Conservation (phyloP, 1,139 yeast species). For the Pichia norvegensis region DNA sequence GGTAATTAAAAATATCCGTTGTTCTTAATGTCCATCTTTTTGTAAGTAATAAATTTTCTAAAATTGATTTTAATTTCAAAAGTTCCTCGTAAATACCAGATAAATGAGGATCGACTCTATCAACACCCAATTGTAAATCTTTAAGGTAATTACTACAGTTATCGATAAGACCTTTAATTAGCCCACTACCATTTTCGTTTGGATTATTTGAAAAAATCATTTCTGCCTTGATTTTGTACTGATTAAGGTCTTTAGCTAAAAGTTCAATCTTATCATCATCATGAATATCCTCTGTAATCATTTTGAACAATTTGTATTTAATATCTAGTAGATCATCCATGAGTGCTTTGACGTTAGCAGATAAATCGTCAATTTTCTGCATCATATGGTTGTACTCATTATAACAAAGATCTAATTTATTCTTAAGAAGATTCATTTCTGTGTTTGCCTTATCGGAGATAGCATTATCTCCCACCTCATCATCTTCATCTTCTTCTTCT, state of each 20-base stretch:
- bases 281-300: constrained; percentile 20
- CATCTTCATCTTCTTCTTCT: constrained; percentile 26
- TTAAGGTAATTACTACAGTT: constrained; percentile 70
- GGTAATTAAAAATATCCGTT: constrained; percentile 82
- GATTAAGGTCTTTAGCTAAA: constrained; percentile 15
- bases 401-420: constrained; percentile 52
- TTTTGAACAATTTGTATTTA: constrained; percentile 29
- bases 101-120: constrained; percentile 41
- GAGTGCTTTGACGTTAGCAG: constrained; percentile 43
- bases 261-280: constrained; percentile 7
- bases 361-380: constrained; percentile 43
- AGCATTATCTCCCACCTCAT: constrained; percentile 6
- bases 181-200: constrained; percentile 47
- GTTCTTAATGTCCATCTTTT: constrained; percentile 96
- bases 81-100: constrained; percentile 47
- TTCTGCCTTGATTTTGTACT: constrained; percentile 21
- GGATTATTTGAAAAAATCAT: constrained; percentile 27
- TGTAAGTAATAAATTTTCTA: constrained; percentile 78
- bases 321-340: constrained; percentile 48
- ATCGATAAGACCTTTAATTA: constrained; percentile 65
- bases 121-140: constrained; percentile 55
- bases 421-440: constrained; percentile 50
- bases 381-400: constrained; percentile 47
- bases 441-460: constrained; percentile 19
- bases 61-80: constrained; percentile 55